These are phyloP conservation scores for Oryza longistaminata DNA, from an alignment of 176 grass and related monocot genomes.

Conservation along the genomic window DNA sequence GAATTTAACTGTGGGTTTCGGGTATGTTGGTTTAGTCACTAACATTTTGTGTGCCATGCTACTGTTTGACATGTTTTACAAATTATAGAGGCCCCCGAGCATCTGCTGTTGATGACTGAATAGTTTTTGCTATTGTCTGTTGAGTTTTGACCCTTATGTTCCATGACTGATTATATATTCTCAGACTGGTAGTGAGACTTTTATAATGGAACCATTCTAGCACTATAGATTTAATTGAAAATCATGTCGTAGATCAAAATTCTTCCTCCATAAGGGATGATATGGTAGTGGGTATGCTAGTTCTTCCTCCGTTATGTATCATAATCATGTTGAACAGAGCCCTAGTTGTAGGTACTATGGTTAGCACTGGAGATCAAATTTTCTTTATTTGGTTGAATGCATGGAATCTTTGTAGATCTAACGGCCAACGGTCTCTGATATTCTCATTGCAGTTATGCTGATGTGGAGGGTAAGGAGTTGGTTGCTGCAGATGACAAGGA, in stretches of 20 bases:
- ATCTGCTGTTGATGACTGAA: not conserved
- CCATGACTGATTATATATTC: not conserved
- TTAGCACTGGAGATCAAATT: not conserved
- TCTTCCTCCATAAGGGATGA: not conserved
- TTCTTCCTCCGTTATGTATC: not conserved
- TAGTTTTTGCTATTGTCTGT: not conserved
- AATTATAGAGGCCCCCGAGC: not conserved
- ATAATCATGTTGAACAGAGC: not conserved
- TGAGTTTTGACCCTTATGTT: not conserved
- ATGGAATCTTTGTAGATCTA: not conserved
- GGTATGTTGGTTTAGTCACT: not conserved
- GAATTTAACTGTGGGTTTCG: not conserved
- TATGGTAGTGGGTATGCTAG: not conserved
- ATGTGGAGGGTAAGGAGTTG: constrained; percentile 77
- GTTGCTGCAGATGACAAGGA: constrained; percentile 50
- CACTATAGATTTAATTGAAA: not conserved
- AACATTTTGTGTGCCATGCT: not conserved
- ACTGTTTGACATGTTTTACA: not conserved
- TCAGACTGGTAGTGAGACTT: not conserved
- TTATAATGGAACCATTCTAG: not conserved
- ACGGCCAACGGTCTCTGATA: not conserved
- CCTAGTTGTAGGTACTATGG: not conserved
- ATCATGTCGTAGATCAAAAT: not conserved
- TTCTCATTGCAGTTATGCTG: constrained; percentile 62
- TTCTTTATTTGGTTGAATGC: not conserved